Evolutionary conservation across 2,329 filamentous ascomycete species (phyloP), one percentile per base, ranked within the genome.

Genomic region (Aspergillus clavatus): DNA sequence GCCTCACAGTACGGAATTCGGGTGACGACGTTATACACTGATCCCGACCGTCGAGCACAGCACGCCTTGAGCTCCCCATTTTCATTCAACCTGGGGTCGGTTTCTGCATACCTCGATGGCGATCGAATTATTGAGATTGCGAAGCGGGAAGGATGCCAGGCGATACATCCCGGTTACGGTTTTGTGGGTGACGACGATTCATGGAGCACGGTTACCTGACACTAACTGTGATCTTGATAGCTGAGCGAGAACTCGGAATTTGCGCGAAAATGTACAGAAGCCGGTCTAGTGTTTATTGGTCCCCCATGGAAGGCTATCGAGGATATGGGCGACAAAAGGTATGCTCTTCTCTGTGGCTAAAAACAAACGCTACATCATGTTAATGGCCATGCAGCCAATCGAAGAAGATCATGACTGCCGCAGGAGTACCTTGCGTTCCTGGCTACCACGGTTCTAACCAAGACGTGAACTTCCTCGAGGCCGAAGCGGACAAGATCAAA

Each of bases 371-470:
- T 18, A 7, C 0, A 29, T 2, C 21, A 29, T 38, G 24, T 47
- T 61, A 29, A 57, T 46, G 19, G 3, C 3, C 29, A 5, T 35
- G 6, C 39, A 79, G 78, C 44, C 78, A 86, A 48, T 93, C 87
- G 42, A 98, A 98, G 69, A 87, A 95, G 64, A 96, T 98, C 62
- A 97, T 98, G 93, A 89, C 81, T 26, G 82, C 82, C 4, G 91
- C 93, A n/a, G 89, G 89, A 7, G 93, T 98, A 3, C 90, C 90
- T 4, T 97, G 93, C 60, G 93, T 98, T 39, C 93, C 93, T 0
- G 93, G 93, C 0, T 98, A 98, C 61, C 93, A 97, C 65, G 93
- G 93, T 14, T 60, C 76, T 1, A 87, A 95, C 42, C 93, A 98
- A 71, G 81, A 85, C 39, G 72, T 78, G 1, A 63, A 69, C 7